Conservation (phyloP, 2,329 filamentous ascomycete species). For the Cladosporium sp. region DNA sequence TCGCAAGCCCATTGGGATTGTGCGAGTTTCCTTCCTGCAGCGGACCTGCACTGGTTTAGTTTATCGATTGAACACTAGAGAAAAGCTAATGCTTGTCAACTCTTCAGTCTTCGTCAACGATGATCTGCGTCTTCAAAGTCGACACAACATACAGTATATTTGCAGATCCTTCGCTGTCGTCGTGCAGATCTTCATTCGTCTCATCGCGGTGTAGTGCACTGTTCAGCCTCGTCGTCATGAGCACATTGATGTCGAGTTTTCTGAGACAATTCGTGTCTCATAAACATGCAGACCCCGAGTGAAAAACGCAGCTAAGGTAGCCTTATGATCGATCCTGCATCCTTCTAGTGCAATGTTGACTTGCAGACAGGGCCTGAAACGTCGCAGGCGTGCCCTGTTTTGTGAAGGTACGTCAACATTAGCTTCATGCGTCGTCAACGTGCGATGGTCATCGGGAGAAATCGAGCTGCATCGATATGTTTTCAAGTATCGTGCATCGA, state of each 20-base stretch:
- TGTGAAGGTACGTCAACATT: not conserved
- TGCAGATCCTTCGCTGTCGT: not conserved
- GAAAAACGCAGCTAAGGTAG: not conserved
- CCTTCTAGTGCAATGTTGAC: not conserved
- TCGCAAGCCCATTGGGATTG: not conserved
- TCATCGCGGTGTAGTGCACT: not conserved
- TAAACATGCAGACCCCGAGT: not conserved
- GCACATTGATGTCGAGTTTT: not conserved
- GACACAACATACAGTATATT: not conserved
- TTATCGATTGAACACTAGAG: not conserved
- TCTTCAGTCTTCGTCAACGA: not conserved
- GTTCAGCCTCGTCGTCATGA: not conserved
- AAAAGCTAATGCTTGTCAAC: constrained; percentile 18
- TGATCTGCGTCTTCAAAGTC: not conserved
- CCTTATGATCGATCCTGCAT: not conserved
- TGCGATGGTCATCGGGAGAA: not conserved
- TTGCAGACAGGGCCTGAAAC: not conserved
- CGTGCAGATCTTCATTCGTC: not conserved
- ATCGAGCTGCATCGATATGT: not conserved
- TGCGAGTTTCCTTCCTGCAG: constrained; percentile 11
- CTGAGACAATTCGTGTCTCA: constrained; percentile 4
- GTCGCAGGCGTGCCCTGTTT: not conserved
- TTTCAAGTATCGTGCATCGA: not conserved
- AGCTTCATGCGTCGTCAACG: not conserved
- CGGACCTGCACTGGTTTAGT: constrained; percentile 4